Evolutionary conservation across 2,329 filamentous ascomycete genomes (phyloP).

Genomic region (Fusarium sp.): DNA sequence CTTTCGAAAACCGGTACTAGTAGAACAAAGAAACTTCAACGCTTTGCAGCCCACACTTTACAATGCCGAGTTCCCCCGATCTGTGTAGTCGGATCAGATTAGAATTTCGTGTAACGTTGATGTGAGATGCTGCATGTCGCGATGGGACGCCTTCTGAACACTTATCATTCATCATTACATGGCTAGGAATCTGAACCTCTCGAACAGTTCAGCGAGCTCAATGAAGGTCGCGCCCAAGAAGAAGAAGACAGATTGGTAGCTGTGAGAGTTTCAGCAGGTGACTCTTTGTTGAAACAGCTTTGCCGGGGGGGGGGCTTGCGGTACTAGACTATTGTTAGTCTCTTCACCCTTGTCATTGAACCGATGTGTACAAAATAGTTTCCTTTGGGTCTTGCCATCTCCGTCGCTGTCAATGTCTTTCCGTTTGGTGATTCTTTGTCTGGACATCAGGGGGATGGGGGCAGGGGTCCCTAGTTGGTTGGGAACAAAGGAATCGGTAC

Average conservation of each 20-base stretch:
- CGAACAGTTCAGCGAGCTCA: too few relatives aligned
- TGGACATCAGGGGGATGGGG: background rate
- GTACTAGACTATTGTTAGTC: background rate
- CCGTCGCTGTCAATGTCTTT: background rate
- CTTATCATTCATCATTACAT: background rate
- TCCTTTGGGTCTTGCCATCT: background rate
- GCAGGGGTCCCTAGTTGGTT: background rate
- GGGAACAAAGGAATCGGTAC: background rate
- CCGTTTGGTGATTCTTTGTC: background rate
- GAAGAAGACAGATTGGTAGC: too few relatives aligned
- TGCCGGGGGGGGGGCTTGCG: background rate
- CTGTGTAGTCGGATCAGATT: rapidly evolving
- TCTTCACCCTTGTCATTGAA: background rate
- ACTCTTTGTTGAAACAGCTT: background rate
- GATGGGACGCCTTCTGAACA: background rate
- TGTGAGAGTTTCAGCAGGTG: background rate
- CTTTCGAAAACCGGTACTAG: background rate
- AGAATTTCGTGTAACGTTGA: background rate
- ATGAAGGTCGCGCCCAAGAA: background rate
- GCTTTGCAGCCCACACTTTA: rapidly evolving
- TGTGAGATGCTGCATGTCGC: background rate
- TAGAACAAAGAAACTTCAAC: background rate
- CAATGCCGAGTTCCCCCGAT: rapidly evolving
- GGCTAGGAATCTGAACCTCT: background rate
- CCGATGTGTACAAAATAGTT: too few relatives aligned